Base-by-base conservation (phyloP, 2,329 filamentous ascomycete species). In the Teratosphaeria gauchensis region DNA sequence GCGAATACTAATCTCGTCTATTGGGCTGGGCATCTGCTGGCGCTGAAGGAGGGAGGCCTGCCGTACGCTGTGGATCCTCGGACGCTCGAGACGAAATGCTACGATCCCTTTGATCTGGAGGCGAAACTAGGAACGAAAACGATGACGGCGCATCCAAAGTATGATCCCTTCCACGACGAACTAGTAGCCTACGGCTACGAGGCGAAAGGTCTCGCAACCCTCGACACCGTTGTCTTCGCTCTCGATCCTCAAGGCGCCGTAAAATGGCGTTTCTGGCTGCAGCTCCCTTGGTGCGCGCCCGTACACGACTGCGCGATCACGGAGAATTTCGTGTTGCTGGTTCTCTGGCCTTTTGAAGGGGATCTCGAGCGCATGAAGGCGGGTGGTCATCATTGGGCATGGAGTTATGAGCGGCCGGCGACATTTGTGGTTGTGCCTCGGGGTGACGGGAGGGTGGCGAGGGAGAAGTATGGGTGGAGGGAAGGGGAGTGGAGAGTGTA, bases 1-100 rank as follows among this genome's bases (percentile, higher is more conserved):
- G 76, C 78, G 2, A 85, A 85, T 62, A 85, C 82, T 1, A 85
- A 85, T 58, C 72, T 85, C n/a, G 73, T 81, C 1, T 82, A 80
- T 64, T 85, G 80, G 78, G 72, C 80, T 7, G 81, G 81, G 0
- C 75, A 80, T 53, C 64, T 84, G 58, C 72, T 84, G 4, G 81
- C 81, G 0, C 75, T 73, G 56, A 85, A 84, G 63, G 77, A 82
- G 61, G 69, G 71, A 33, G 73, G 70, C 0, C 66, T 72, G 5
- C 73, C 73, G 0, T 77, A 75, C 33, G 72, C 71, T 1, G 69
- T 76, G 60, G 70, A 77, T 58, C 74, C 75, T 0, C 63, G 69
- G 11, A 75, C 74, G 0, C 65, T 77, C 0, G 73, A 76, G 30
- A 77, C 75, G 0, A 67, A 71, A 14, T 68, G 72, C 0, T 46